Base-by-base conservation (phyloP, 441 rosid species). In the Codiaeum variegatum region DNA sequence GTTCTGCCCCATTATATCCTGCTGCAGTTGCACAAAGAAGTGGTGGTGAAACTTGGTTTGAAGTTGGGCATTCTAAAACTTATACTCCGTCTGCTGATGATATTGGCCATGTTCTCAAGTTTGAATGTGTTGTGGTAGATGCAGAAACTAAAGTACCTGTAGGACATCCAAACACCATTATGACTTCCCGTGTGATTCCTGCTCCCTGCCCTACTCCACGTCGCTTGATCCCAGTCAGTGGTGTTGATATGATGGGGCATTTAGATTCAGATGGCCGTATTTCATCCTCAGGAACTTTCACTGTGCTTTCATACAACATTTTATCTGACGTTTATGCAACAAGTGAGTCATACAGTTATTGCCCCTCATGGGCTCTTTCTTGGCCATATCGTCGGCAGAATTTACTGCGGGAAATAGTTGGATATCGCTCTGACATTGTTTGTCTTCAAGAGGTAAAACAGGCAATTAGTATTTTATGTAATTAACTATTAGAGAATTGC, bases 341-440 rank as follows among this genome's bases (percentile, higher is more conserved):
- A 66, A 90, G 87, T 47, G 97, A 91, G 69, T 71, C 82, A 31
- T 93, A 93, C 78, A 86, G 93, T 67, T 96, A 93, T 75, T 96
- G 99, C 79, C 99, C 99, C 60, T 88, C 98, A 16, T 96, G 99
- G 98, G 97, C 99, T 71, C 97, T 96, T 81, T 90, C 99, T 44
- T 96, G 99, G 99, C 88, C 97, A 21, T 96, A 96, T 79, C 94
- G 99, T 60, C 84, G 93, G 59, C 99, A 96, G 82, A 93, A 96
- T 84, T 78, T 96, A 80, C 85, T 96, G 38, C 81, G 97, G 75
- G 99, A 96, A 84, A 91, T 96, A 69, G 96, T 96, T 77, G 99
- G 97, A 46, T 96, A 96, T 76, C 90, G 96, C 61, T 98, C 99
- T 36, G 98, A 96, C 81, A 88, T 96, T 65, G 92, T 96, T 76